Evolutionary conservation across 2,329 filamentous ascomycete genomes (phyloP), one percentile per base, ranked within the genome.

Genomic region (Achaetomium macrosporum): DNA sequence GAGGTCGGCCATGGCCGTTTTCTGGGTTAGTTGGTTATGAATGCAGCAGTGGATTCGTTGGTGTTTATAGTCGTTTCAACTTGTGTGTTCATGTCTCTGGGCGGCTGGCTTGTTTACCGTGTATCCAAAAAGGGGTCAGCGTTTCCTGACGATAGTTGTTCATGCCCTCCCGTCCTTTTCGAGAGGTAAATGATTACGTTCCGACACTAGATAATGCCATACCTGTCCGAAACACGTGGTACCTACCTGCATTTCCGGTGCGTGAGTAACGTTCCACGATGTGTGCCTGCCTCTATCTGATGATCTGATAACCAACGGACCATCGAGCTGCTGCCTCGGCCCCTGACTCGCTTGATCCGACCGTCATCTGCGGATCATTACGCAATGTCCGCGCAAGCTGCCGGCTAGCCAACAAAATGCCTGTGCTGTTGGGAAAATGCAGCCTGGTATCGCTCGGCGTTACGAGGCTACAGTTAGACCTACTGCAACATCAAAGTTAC

Each of bases 371-470:
- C 35, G 17, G 10, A 30, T 35, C 29, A 52, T 57, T 52, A 57
- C 55, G 55, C 55, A 54, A 57, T 57, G 48, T 16, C 43, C 19
- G 35, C 47, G 54, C 47, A 50, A 50, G 51, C 36, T 47, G 43
- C 41, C 41, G 25, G 25, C 25, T 25, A 25, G 25, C 25, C 25
- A 7, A 25, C 25, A 25, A n/a, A 25, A 25, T 31, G n/a, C 9
- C 11, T 17, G 20, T 43, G 17, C 17, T n/a, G 40, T 31, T 19
- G 13, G 13, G 35, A 4, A 6, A 15, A 13, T 25, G 29, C 12
- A 43, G 42, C 35, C 20, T 51, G 51, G 35, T 43, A 7, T 25
- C 35, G 49, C 49, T 54, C 55, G 51, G 51, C 45, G 47, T 51
- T 54, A 52, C 55, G 55, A 54, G 51, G 42, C 8, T 25, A 7